These are phyloP conservation scores for Lentinus brumalis DNA, from an alignment of 768 basidiomycete genomes.

Conservation along the genomic window DNA sequence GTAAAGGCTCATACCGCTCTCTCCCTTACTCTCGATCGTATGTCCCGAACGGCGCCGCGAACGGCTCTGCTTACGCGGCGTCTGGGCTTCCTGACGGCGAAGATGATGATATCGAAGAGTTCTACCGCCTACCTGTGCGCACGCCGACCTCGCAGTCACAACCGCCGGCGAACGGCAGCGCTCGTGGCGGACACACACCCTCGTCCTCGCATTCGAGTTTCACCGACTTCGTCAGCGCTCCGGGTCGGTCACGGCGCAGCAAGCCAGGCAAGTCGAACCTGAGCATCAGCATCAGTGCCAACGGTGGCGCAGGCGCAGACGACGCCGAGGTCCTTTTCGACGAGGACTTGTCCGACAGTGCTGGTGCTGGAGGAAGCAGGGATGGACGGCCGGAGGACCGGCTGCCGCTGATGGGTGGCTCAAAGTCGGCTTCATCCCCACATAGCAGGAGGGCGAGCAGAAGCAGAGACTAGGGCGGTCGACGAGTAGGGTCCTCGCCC, in stretches of 20 bases:
- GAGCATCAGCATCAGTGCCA: slow-evolving; percentile 20
- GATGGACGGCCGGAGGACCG: slow-evolving; percentile 28
- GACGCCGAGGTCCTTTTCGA: slow-evolving; percentile 60
- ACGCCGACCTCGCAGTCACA: slow-evolving; percentile 14
- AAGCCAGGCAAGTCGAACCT: slow-evolving; percentile 27
- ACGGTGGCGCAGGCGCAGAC: slow-evolving; percentile 21
- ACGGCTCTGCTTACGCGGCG: slow-evolving; percentile 8
- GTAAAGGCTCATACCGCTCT: slow-evolving; percentile 85
- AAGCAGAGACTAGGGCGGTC: slow-evolving; percentile 11
- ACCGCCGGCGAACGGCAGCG: slow-evolving; percentile 7
- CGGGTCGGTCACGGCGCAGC: slow-evolving; percentile 32
- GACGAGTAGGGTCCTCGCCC: neutral
- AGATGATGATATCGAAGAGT: slow-evolving; percentile 61
- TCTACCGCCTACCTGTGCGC: slow-evolving; percentile 66
- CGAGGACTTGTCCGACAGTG: slow-evolving; percentile 48
- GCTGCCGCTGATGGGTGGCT: slow-evolving; percentile 26
- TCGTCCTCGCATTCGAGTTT: slow-evolving; percentile 51
- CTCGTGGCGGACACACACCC: slow-evolving; percentile 14
- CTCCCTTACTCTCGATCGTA: slow-evolving; percentile 52
- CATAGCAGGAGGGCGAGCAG: slow-evolving; percentile 21
- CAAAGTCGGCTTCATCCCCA: slow-evolving; percentile 8
- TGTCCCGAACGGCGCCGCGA: slow-evolving; percentile 17
- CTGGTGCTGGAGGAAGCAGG: slow-evolving; percentile 3
- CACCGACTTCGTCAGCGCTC: slow-evolving; percentile 65
- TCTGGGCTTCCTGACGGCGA: slow-evolving; percentile 48